These are phyloP conservation scores for Russula abietina DNA, from an alignment of 768 basidiomycete genomes.

Conservation along the genomic window DNA sequence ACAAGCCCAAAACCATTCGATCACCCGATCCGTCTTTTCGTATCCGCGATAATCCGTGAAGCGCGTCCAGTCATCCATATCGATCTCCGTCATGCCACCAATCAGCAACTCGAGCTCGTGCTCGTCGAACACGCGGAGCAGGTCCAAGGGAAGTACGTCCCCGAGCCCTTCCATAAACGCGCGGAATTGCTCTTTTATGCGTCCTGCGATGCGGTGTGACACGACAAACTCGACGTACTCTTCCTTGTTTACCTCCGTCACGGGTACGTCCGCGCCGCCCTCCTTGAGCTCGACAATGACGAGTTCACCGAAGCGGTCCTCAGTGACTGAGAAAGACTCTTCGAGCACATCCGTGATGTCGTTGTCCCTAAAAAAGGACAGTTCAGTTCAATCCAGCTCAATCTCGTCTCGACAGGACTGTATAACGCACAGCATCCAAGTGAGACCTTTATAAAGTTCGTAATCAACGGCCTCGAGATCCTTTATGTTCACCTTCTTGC, in stretches of 20 bases:
- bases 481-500: conserved; percentile 50
- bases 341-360: conserved; percentile 71
- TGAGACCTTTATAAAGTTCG: conserved; percentile 60
- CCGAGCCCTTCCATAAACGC: conserved; percentile 82
- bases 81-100: conserved; percentile 64
- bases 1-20: conserved; percentile 96
- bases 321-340: conserved; percentile 64
- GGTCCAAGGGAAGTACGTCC: conserved; percentile 77
- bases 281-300: conserved; percentile 61
- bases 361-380: conserved; percentile 46
- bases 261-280: conserved; percentile 51
- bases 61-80: conserved; percentile 83
- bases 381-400: background rate
- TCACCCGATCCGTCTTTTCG: conserved; percentile 79
- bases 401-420: conserved; percentile 2
- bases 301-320: conserved; percentile 70
- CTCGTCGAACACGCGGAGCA: conserved; percentile 88
- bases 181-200: conserved; percentile 78
- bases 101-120: conserved; percentile 84
- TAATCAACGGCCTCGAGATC: conserved; percentile 69
- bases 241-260: conserved; percentile 72
- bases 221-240: conserved; percentile 76
- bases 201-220: conserved; percentile 73
- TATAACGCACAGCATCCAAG: conserved; percentile 65
- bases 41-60: conserved; percentile 91